A percentile compares a stretch with the other conserved stretches of the same genome.
Evolutionary conservation across 2,329 filamentous ascomycete species (phyloP).

Genomic region (Metarhizium brunneum): DNA sequence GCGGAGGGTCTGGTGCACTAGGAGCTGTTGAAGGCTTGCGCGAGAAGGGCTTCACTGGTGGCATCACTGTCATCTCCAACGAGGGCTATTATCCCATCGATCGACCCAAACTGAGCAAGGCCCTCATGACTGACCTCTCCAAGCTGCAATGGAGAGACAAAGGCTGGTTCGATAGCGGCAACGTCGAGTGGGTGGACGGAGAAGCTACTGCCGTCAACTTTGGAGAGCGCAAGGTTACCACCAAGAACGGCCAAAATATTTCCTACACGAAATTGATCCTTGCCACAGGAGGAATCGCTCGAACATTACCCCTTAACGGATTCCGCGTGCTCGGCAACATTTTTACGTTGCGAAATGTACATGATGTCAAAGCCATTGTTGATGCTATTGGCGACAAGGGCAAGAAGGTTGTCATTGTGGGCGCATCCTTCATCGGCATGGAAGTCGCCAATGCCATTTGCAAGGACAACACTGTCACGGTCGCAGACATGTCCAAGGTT

Average conservation of each 20-base stretch:
- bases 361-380: slow-evolving; percentile 69
- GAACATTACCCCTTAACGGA: slow-evolving; percentile 67
- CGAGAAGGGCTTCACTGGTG: slow-evolving; percentile 68
- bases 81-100: slow-evolving; percentile 87
- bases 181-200: slow-evolving; percentile 48
- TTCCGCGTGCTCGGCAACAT: slow-evolving; percentile 83
- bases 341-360: slow-evolving; percentile 71
- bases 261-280: slow-evolving; percentile 83
- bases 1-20: slow-evolving; percentile 76
- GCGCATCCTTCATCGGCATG: slow-evolving; percentile 96
- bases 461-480: slow-evolving; percentile 73
- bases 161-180: slow-evolving; percentile 63
- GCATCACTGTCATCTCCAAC: slow-evolving; percentile 72
- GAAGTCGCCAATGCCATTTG: slow-evolving; percentile 81
- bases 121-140: slow-evolving; percentile 68
- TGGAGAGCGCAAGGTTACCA: slow-evolving; percentile 59
- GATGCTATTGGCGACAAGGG: slow-evolving; percentile 69
- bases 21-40: slow-evolving; percentile 77
- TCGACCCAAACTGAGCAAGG: slow-evolving; percentile 91
- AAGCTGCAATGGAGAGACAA: slow-evolving; percentile 72
- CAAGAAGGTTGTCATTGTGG: slow-evolving; percentile 89
- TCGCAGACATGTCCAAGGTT: slow-evolving; percentile 79
- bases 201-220: slow-evolving; percentile 74
- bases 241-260: slow-evolving; percentile 60
- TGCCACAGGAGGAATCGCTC: slow-evolving; percentile 75